phyloP scores from a whole-genome alignment of 129 eudicot species.

The Artemisia argyi region DNA sequence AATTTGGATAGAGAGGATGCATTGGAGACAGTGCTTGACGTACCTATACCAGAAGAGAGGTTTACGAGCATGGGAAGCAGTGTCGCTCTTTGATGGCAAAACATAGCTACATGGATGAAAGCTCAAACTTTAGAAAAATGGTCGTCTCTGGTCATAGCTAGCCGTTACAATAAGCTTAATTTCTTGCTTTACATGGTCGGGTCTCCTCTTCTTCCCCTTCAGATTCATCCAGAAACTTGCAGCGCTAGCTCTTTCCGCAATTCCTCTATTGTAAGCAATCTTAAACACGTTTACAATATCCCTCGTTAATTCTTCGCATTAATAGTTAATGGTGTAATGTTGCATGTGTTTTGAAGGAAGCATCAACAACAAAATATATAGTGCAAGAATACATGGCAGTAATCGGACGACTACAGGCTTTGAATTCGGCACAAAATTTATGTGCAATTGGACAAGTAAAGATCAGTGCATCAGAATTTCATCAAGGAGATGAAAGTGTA shows the following conservation, averaged over 20 bases:
- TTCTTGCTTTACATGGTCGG: too few species aligned
- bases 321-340: conserved; percentile 8
- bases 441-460: conserved; percentile 82
- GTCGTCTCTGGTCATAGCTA: conserved; percentile 65
- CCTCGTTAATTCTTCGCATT: neutral
- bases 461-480: conserved; percentile 74
- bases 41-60: conserved; percentile 87
- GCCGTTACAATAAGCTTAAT: conserved; percentile 74
- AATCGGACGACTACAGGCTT: conserved; percentile 79
- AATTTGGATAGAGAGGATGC: too few species aligned
- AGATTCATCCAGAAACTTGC: too few species aligned
- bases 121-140: conserved; percentile 79
- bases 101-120: conserved; percentile 93
- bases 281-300: too few species aligned
- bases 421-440: conserved; percentile 69
- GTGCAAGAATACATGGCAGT: conserved; percentile 95
- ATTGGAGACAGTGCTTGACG: conserved; percentile 79
- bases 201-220: too few species aligned
- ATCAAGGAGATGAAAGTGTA: conserved; percentile 68
- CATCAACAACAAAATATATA: conserved; percentile 91
- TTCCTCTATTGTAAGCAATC: too few species aligned
- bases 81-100: conserved; percentile 72
- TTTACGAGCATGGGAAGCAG: conserved; percentile 66
- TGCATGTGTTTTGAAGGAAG: conserved; percentile 54
- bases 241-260: too few species aligned